phyloP scores from a whole-genome alignment of 1,284 basidiomycete genomes.

The Trichosporon sp. region DNA sequence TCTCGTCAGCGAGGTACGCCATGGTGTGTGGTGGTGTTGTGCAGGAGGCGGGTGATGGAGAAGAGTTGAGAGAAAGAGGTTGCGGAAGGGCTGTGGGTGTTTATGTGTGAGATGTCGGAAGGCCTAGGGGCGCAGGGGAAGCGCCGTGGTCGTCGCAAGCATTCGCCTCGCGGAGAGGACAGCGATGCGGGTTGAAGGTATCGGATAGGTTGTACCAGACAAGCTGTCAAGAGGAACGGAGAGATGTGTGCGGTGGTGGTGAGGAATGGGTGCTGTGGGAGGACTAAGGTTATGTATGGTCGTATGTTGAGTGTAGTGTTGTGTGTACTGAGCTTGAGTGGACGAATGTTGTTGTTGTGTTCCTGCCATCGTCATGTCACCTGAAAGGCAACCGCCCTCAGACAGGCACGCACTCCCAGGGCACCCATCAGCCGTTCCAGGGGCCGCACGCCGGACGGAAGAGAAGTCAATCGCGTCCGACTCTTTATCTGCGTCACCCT shows the following conservation, averaged over 20 bases:
- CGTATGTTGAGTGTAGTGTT: too few relatives aligned
- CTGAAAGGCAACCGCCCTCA: background rate
- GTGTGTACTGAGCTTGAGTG: too few relatives aligned
- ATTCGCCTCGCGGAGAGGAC: conserved; percentile 10
- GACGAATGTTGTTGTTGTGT: conserved; percentile 18
- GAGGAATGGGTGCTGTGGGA: background rate
- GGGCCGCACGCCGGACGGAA: background rate
- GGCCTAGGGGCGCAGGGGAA: conserved; percentile 18
- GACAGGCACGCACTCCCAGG: conserved; percentile 5
- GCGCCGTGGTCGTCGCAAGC: conserved; percentile 18
- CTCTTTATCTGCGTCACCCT: background rate
- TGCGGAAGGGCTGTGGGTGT: background rate
- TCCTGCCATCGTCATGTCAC: conserved; percentile 16
- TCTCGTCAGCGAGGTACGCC: conserved; percentile 35
- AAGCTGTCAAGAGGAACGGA: background rate
- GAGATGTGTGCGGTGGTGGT: background rate
- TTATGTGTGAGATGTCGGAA: conserved; percentile 9
- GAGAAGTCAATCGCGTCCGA: conserved; percentile 1
- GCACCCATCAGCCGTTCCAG: background rate
- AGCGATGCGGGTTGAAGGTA: background rate
- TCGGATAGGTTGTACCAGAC: background rate
- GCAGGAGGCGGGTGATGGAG: conserved; percentile 21
- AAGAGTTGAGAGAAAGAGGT: conserved; percentile 26
- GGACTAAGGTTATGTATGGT: background rate
- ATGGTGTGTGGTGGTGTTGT: conserved; percentile 19